Evolutionary conservation across 257 asterid species (phyloP), one percentile per base, ranked within the genome.

Genomic region (Oldenlandia corymbosa): DNA sequence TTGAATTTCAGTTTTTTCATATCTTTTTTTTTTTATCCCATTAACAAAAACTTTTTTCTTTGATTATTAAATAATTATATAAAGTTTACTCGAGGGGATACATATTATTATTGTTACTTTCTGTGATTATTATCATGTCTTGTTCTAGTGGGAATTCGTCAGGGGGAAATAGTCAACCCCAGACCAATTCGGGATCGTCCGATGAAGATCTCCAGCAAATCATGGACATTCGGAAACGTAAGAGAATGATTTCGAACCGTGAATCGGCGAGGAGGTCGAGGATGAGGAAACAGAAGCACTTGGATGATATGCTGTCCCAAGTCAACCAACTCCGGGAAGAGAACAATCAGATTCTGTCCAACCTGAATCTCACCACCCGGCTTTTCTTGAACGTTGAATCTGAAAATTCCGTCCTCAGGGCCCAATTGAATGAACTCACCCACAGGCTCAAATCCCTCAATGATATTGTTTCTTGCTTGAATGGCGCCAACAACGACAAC

Each of bases 361-460:
- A 71, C 34, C 23, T 73, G 32, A 63, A 67, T 17, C 5, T 70
- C 26, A 52, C 69, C 16, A 57, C 71, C 27, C 73, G 65, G 65
- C 59, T 69, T 42, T 67, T 10, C 63, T 11, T 60, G 28, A 73
- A 73, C n/a, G 18, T 79, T 36, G 79, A 79, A 23, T 68, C 71
- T 21, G 69, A 76, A 54, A 76, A 73, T 23, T 70, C 69, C 3
- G 60, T 76, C 30, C 71, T 79, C 24, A 58, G 47, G 39, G 79
- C 81, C 51, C 84, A 76, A 31, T 5, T 76, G 24, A 24, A 20
- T 27, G 84, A 79, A 57, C 69, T 79, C 24, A 73, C 23, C 43
- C 82, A 85, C 56, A 79, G 90, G 71, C 74, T 84, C 0, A 74
- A 57, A 6, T 77, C 85, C 34, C 71, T 89, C n/a, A 68, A 69